A percentile compares a stretch with the other conserved stretches of the same genome.
phyloP scores from a whole-genome alignment of 805 yeast genomes.

The Saturnispora sanitii region DNA sequence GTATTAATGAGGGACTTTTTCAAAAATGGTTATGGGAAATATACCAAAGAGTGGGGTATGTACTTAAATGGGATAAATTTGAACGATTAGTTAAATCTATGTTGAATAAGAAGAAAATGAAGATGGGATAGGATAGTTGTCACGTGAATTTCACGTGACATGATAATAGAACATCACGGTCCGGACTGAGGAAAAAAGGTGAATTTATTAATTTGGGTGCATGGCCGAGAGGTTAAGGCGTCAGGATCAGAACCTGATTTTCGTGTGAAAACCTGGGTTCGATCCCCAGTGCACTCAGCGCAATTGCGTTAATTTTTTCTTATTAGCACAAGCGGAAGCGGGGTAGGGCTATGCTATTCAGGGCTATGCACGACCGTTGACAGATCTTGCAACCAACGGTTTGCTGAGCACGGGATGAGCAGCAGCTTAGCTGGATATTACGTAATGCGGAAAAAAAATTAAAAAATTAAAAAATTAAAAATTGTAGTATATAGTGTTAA shows the following conservation, averaged over 20 bases:
- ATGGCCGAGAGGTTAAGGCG: slow-evolving; percentile 20
- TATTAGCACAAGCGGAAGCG: slow-evolving; percentile 2
- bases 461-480: no score
- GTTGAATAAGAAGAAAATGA: not conserved
- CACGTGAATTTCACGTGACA: not conserved
- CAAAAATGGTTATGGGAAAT: slow-evolving; percentile 6
- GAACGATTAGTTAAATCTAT: not conserved
- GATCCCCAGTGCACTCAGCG: slow-evolving; percentile 18
- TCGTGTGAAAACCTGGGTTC: slow-evolving; percentile 18
- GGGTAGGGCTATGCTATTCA: no score
- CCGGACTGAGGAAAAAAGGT: no score
- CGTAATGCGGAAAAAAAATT: not conserved
- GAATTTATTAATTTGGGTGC: slow-evolving; percentile 14
- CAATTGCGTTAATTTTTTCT: slow-evolving; percentile 1
- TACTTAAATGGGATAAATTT: not conserved
- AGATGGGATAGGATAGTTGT: no score
- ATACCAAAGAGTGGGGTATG: not conserved
- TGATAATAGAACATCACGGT: no score
- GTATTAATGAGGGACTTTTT: slow-evolving; percentile 10
- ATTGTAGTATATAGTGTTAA: no score
- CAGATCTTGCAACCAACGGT: no score
- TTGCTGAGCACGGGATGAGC: not conserved
- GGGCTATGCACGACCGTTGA: no score
- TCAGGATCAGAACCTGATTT: slow-evolving; percentile 19
- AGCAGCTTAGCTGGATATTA: not conserved